These are phyloP conservation scores for Vigna radiata DNA, from an alignment of 306 rosid genomes.

Conservation along the genomic window DNA sequence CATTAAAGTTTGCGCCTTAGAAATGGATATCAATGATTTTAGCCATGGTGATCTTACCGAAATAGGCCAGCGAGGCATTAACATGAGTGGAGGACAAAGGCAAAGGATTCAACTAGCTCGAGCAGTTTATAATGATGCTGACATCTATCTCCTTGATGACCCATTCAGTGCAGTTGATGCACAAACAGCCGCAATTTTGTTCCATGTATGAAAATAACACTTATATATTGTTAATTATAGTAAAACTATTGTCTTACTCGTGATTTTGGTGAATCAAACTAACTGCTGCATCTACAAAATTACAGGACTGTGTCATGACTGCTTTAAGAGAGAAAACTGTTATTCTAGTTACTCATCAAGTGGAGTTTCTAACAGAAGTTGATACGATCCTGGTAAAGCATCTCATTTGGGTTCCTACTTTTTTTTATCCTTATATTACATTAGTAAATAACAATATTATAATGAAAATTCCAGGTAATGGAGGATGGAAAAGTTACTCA, in stretches of 20 bases:
- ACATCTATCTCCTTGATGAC: conserved; percentile 18
- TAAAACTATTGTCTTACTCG: background rate
- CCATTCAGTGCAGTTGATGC: conserved; percentile 25
- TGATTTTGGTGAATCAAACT: background rate
- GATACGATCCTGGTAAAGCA: conserved; percentile 3
- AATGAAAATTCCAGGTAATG: conserved; percentile 2
- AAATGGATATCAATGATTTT: conserved; percentile 10
- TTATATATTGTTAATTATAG: background rate
- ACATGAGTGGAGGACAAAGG: conserved; percentile 29
- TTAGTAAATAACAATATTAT: background rate
- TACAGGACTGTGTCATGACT: conserved; percentile 11
- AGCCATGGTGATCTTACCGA: conserved; percentile 23
- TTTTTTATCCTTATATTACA: background rate
- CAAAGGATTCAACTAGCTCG: conserved; percentile 29
- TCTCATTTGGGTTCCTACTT: background rate
- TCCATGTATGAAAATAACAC: background rate
- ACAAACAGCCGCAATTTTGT: conserved; percentile 7
- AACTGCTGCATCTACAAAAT: background rate
- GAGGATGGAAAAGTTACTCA: conserved; percentile 15
- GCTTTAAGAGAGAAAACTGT: conserved; percentile 25
- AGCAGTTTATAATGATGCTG: conserved; percentile 14
- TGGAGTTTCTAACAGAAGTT: conserved; percentile 20
- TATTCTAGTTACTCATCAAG: conserved; percentile 27
- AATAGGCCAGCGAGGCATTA: conserved; percentile 25
- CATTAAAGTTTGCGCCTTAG: conserved; percentile 12